Evolutionary conservation across 306 rosid species (phyloP).

Genomic region (Medicago lupulina): DNA sequence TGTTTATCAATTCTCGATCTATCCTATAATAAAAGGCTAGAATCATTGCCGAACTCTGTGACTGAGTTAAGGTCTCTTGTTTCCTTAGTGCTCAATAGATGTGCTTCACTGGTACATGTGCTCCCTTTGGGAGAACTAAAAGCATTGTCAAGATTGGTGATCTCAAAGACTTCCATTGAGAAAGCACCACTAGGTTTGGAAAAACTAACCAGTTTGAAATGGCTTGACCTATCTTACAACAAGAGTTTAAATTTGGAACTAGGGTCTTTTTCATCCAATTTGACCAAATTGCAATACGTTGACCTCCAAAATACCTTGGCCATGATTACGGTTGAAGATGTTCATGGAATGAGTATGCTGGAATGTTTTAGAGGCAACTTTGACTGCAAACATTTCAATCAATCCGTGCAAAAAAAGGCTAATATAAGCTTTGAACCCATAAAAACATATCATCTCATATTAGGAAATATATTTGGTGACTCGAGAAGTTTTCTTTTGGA

Average conservation of each 20-base stretch:
- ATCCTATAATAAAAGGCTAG: rapidly evolving
- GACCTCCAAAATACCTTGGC: background rate
- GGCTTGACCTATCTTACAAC: background rate
- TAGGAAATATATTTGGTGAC: too few relatives aligned
- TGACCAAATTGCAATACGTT: slow-evolving; percentile 17
- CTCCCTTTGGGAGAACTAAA: slow-evolving; percentile 24
- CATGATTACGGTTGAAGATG: too few relatives aligned
- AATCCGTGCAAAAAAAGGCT: background rate
- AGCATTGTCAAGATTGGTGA: background rate
- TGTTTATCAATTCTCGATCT: background rate
- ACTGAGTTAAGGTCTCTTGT: background rate
- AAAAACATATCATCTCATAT: background rate
- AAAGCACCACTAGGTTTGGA: background rate
- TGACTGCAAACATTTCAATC: background rate
- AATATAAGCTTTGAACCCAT: background rate
- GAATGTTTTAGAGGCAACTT: background rate
- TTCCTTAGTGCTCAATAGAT: background rate
- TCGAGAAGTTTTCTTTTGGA: too few relatives aligned
- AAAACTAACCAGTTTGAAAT: background rate
- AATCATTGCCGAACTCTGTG: background rate
- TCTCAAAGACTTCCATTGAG: background rate
- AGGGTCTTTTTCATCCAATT: background rate
- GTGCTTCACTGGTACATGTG: background rate
- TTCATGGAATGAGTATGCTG: background rate
- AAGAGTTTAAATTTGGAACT: background rate